Evolutionary conservation across 1,139 yeast genomes (phyloP).

Genomic region (Magnusiomyces paraingens): DNA sequence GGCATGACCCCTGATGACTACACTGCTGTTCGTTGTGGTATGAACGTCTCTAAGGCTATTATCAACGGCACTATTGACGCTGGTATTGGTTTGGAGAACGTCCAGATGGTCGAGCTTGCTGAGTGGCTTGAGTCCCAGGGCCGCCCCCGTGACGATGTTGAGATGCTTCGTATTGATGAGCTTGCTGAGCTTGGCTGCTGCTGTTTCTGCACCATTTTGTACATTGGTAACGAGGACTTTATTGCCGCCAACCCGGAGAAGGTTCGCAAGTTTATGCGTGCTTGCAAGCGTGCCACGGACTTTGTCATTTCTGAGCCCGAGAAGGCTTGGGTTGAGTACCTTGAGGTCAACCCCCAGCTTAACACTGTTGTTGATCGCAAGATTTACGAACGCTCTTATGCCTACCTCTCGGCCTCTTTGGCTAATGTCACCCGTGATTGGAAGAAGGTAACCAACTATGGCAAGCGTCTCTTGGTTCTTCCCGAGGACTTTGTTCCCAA

Average conservation of each 20-base stretch:
- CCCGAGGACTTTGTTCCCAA: slow-evolving; percentile 46
- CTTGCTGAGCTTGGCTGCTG: slow-evolving; percentile 55
- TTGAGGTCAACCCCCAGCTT: slow-evolving; percentile 46
- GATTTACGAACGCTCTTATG: slow-evolving; percentile 49
- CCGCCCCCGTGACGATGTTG: slow-evolving; percentile 43
- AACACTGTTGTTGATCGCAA: slow-evolving; percentile 39
- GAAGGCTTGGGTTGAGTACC: slow-evolving; percentile 44
- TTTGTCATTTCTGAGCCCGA: slow-evolving; percentile 41
- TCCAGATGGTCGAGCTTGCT: slow-evolving; percentile 53
- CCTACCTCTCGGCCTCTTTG: slow-evolving; percentile 48
- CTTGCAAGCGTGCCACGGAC: slow-evolving; percentile 47
- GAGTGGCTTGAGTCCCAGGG: slow-evolving; percentile 44
- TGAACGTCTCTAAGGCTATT: slow-evolving; percentile 53
- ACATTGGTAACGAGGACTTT: slow-evolving; percentile 49
- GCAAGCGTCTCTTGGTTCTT: slow-evolving; percentile 48
- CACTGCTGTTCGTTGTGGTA: slow-evolving; percentile 56
- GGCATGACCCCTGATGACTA: slow-evolving; percentile 52
- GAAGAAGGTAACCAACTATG: slow-evolving; percentile 50
- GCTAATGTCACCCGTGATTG: slow-evolving; percentile 53
- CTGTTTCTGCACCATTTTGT: slow-evolving; percentile 52
- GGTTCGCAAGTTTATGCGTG: slow-evolving; percentile 41
- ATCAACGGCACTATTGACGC: slow-evolving; percentile 52
- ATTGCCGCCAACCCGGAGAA: slow-evolving; percentile 46
- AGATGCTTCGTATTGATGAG: slow-evolving; percentile 51
- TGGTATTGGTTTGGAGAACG: slow-evolving; percentile 54